These are phyloP conservation scores for Diaporthe citriasiana DNA, from an alignment of 2,329 filamentous ascomycete species.

Conservation along the genomic window DNA sequence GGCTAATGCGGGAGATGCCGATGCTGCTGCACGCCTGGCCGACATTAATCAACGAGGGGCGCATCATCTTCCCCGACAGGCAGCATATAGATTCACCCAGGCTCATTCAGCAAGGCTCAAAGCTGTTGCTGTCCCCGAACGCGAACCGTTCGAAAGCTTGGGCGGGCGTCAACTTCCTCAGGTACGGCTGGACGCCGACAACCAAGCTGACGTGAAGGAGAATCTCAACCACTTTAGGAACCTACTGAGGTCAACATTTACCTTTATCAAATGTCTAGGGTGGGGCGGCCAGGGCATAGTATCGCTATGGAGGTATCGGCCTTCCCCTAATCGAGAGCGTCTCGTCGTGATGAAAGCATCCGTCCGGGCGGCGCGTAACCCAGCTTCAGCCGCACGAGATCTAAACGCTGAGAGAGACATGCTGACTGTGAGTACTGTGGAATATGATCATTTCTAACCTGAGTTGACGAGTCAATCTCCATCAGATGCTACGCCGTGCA, in stretches of 20 bases:
- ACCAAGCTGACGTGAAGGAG: background rate
- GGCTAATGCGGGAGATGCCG: background rate
- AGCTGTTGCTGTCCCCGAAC: background rate
- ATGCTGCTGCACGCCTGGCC: background rate
- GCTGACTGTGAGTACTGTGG: background rate
- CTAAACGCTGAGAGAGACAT: background rate
- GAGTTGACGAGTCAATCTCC: background rate
- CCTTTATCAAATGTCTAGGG: background rate
- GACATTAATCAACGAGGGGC: background rate
- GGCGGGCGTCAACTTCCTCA: background rate
- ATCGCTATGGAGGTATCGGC: background rate
- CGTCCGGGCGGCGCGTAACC: background rate
- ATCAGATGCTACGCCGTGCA: conserved; percentile 17
- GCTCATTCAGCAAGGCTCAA: background rate
- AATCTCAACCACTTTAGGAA: background rate
- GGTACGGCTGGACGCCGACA: background rate
- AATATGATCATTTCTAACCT: background rate
- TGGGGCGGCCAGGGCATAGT: background rate
- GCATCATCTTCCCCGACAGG: background rate
- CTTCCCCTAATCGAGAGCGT: background rate
- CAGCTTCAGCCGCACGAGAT: background rate
- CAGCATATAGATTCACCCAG: background rate
- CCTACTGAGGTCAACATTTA: background rate
- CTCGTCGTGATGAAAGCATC: background rate
- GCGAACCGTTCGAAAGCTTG: background rate